Evolutionary conservation across 202 grass and related monocot genomes (phyloP).

Genomic region (Musa balbisiana): DNA sequence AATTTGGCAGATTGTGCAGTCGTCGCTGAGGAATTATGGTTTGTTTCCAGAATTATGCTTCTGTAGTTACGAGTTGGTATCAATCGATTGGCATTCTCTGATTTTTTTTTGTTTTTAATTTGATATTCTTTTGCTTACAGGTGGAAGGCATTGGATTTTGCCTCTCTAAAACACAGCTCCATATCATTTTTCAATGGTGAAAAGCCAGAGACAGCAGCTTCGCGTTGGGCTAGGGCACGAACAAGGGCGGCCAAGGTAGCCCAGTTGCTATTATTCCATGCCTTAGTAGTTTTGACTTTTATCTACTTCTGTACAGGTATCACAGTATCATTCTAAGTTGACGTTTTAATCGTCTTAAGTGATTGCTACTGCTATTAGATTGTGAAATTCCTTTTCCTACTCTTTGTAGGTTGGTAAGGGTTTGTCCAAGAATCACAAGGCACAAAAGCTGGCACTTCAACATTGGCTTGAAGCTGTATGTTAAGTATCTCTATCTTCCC

Average conservation of each 20-base stretch:
- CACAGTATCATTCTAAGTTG: neutral
- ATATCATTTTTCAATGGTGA: constrained; percentile 45
- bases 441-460: constrained; percentile 83
- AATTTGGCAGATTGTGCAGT: constrained; percentile 37
- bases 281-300: neutral
- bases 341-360: neutral
- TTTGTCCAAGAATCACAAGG: constrained; percentile 74
- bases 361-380: neutral
- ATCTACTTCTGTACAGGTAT: no score
- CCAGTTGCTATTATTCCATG: neutral
- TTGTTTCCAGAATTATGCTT: constrained; percentile 14
- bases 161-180: constrained; percentile 48
- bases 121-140: constrained; percentile 21
- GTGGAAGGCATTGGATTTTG: constrained; percentile 95
- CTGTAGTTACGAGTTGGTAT: neutral
- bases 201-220: constrained; percentile 75
- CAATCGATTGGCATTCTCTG: neutral
- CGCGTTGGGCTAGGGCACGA: constrained; percentile 81
- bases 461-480: constrained; percentile 99
- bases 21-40: constrained; percentile 92
- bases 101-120: neutral
- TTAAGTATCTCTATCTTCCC: neutral
- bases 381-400: neutral
- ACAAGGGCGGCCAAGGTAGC: constrained; percentile 87
- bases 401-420: constrained; percentile 82